Conservation (phyloP, 176 grass and related monocot species). For the Neostapfia colusana region DNA sequence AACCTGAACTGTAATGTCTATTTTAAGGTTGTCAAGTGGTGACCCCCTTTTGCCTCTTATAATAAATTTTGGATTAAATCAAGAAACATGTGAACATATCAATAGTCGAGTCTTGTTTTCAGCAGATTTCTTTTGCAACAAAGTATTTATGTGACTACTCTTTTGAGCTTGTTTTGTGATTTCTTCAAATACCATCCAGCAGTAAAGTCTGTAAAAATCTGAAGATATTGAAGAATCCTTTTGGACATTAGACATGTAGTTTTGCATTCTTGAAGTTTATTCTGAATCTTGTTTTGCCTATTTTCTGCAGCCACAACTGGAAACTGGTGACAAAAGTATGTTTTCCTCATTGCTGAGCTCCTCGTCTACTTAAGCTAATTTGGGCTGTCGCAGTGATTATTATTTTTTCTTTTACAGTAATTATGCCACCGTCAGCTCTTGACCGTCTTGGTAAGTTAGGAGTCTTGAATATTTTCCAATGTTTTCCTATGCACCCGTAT, state of each 20-base stretch:
- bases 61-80: neutral
- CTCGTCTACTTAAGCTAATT: constrained; percentile 14
- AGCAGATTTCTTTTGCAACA: neutral
- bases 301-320: constrained; percentile 81
- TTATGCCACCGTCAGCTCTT: constrained; percentile 97
- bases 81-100: neutral
- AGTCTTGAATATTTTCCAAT: neutral
- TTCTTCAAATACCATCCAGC: neutral
- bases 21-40: neutral
- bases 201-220: neutral
- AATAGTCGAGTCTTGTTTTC: neutral
- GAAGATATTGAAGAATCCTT: neutral
- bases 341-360: constrained; percentile 19
- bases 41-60: constrained; percentile 2
- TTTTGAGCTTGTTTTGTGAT: neutral
- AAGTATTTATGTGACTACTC: neutral
- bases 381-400: constrained; percentile 16
- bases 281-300: constrained; percentile 39
- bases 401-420: constrained; percentile 66
- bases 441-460: constrained; percentile 85
- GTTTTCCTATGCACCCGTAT: constrained; percentile 9
- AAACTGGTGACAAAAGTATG: constrained; percentile 96
- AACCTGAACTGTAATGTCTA: neutral
- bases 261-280: constrained; percentile 25
- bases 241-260: constrained; percentile 21